Percentiles rank a stretch among this genome's conserved stretches.
These are phyloP conservation scores for Lipomyces sp. DNA, from an alignment of 805 yeast genomes.

Conservation along the genomic window DNA sequence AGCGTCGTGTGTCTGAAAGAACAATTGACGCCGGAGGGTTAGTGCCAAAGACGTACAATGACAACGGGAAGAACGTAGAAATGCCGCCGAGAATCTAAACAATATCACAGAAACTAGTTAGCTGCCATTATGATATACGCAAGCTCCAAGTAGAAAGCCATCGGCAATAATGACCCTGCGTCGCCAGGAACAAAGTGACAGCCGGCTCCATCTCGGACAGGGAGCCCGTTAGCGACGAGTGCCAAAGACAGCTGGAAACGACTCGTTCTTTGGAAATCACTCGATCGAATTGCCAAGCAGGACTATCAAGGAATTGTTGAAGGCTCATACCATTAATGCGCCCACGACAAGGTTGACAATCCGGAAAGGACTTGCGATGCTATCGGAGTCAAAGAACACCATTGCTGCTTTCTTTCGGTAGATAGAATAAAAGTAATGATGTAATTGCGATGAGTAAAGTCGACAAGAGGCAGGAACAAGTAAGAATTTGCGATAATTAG, in stretches of 20 bases:
- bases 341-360: constrained; percentile 37
- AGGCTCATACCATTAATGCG: constrained; percentile 33
- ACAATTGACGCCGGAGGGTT: too few species aligned
- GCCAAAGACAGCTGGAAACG: too few species aligned
- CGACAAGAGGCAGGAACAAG: too few species aligned
- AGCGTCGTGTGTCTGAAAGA: constrained; percentile 1
- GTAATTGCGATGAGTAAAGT: too few species aligned
- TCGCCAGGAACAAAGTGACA: too few species aligned
- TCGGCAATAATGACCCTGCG: not conserved
- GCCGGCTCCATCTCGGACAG: too few species aligned
- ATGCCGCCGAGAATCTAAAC: constrained; percentile 27
- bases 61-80: constrained; percentile 22
- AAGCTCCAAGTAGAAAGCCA: not conserved
- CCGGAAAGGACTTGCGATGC: constrained; percentile 36
- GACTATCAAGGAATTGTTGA: not conserved
- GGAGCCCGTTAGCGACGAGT: not conserved
- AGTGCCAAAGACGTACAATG: constrained; percentile 21
- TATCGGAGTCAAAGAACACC: constrained; percentile 24
- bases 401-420: too few species aligned
- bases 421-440: not conserved
- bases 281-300: not conserved
- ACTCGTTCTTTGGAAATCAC: too few species aligned
- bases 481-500: too few species aligned
- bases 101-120: not conserved
- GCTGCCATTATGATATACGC: not conserved